These are phyloP conservation scores for Solanum chilense DNA, from an alignment of 257 asterid species.

Conservation along the genomic window DNA sequence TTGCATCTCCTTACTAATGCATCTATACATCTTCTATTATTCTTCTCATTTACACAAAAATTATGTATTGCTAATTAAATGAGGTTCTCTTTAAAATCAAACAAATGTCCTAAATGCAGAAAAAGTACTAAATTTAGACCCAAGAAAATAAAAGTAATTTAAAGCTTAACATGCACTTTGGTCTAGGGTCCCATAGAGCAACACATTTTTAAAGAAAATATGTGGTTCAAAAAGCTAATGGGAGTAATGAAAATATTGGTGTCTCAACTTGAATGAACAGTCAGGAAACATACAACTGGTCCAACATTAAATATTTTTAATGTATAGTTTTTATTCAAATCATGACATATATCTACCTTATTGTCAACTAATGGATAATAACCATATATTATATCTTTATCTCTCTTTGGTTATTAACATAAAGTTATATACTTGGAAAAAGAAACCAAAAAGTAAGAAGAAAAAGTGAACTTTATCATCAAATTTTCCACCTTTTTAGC, in stretches of 20 bases:
- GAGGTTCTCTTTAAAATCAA: background rate
- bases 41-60: background rate
- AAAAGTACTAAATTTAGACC: background rate
- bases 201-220: conserved; percentile 14
- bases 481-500: conserved; percentile 14
- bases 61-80: background rate
- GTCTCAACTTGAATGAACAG: conserved; percentile 18
- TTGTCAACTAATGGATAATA: background rate
- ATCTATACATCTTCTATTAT: background rate
- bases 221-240: conserved; percentile 28
- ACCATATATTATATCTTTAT: background rate
- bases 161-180: conserved; percentile 21
- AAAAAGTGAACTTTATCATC: conserved; percentile 14
- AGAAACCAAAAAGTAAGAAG: background rate
- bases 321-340: background rate
- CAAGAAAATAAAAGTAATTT: background rate
- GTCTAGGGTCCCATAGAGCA: conserved; percentile 20
- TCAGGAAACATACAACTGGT: background rate
- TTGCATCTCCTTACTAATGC: background rate
- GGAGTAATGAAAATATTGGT: conserved; percentile 15
- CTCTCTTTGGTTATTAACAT: background rate
- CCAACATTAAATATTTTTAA: background rate
- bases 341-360: background rate
- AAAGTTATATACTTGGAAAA: background rate
- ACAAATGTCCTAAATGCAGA: background rate